Evolutionary conservation across 1,284 basidiomycete genomes (phyloP), one percentile per base, ranked within the genome.

Genomic region (Ustilago hordei): DNA sequence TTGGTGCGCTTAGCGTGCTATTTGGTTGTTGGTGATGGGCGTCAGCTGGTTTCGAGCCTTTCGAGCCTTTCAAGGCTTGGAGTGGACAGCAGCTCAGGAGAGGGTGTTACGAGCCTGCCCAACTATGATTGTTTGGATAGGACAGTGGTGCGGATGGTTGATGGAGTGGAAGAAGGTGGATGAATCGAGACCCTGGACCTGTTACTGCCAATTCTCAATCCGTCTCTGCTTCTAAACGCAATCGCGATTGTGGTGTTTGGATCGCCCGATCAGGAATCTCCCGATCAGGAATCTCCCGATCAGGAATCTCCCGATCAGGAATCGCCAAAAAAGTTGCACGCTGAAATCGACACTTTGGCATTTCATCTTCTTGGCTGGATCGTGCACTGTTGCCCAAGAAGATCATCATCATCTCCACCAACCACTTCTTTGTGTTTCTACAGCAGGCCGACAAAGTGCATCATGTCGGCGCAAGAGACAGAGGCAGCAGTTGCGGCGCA

Each of bases 391-490:
- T 38, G 35, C 53, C 43, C 39, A 56, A 56, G 35, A 45, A 43
- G 39, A 45, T 17, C 56, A 58, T 41, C 47, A 38, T 52, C 34
- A 38, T 28, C 45, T 28, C n/a, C 31, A 11, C 11, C 12, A 36
- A 35, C 11, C 19, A 34, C 36, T 35, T 23, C 32, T 19, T 28
- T 36, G 13, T 13, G 15, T 47, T 32, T 36, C 50, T 17, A 17
- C 35, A 11, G 28, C 53, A 12, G 39, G 38, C 39, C 60, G 39
- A 50, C 52, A 23, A 12, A 19, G 11, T 12, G 13, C 53, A 64
- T 47, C 35, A 64, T 60, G 57, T 64, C 64, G 64, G 41, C 54
- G 54, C 57, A 60, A 43, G 52, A 60, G 8, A 48, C 56, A 36
- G 36, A 23, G 39, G 43, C 54, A 28, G 19, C 60, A 28, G 17